These are phyloP conservation scores for Passiflora organensis DNA, from an alignment of 345 rosid genomes.

Conservation along the genomic window DNA sequence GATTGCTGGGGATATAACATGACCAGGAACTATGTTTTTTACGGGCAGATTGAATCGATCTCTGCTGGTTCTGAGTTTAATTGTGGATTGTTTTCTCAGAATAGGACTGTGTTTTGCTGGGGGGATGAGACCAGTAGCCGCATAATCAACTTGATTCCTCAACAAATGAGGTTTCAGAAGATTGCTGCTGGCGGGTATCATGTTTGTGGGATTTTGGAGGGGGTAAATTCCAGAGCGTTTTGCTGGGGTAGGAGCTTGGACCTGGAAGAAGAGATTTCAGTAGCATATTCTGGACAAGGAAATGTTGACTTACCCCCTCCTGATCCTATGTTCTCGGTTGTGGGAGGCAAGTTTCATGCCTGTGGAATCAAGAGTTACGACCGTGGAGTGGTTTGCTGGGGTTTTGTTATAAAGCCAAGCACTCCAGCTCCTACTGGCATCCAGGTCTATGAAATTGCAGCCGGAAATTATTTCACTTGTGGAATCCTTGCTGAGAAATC, in stretches of 20 bases:
- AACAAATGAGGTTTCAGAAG: conserved; percentile 59
- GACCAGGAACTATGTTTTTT: conserved; percentile 74
- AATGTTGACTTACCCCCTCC: conserved; percentile 72
- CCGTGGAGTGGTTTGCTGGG: conserved; percentile 79
- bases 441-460: conserved; percentile 61
- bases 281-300: conserved; percentile 37
- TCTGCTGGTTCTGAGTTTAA: conserved; percentile 95
- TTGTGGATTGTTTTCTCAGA: conserved; percentile 70
- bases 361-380: conserved; percentile 84
- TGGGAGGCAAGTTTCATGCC: conserved; percentile 91
- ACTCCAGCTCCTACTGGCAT: conserved; percentile 56
- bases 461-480: conserved; percentile 92
- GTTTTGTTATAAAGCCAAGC: conserved; percentile 58
- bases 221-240: conserved; percentile 42
- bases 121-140: conserved; percentile 90
- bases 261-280: conserved; percentile 70
- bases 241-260: conserved; percentile 97
- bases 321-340: conserved; percentile 61
- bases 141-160: conserved; percentile 68
- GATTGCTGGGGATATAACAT: conserved; percentile 99
- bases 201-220: conserved; percentile 84
- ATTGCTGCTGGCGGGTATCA: conserved; percentile 97
- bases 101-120: conserved; percentile 80
- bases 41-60: conserved; percentile 64
- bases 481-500: conserved; percentile 66